Base-by-base conservation (phyloP, 306 rosid genomes). In the Vigna radiata region DNA sequence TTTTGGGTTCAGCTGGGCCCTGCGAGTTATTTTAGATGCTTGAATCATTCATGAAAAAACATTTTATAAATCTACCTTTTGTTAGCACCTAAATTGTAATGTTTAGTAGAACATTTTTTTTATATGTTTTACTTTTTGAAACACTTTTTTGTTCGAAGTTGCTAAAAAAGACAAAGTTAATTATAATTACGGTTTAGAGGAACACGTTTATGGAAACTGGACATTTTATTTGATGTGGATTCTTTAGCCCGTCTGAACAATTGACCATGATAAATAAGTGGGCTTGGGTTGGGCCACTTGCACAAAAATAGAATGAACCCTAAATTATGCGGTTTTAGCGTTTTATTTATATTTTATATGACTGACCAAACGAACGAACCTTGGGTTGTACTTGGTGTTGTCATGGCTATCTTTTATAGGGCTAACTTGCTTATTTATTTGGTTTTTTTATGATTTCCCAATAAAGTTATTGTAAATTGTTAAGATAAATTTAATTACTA, bases 41-140 rank as follows among this genome's bases (percentile, higher is more conserved):
- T 29, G 43, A 53, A 18, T 53, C 12, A 63, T 70, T 61, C 43
- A 72, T 72, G 58, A 29, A 53, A 56, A 29, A 53, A 56, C 18
- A 63, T 41, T 6, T 79, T 33, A 39, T 65, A 44, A 33, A 47
- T 80, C 44, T 21, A 44, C 27, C 47, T 31, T 61, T 44, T 21
- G 5, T 13, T 13, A 46, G 48, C 63, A 12, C 16, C 47, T 29
- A 33, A 7, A 31, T 15, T 73, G 46, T 46, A 64, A 43, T 73
- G 16, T 9, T 44, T 41, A 18, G 76, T 2, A 19, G n/a, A 79
- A 18, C 37, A 7, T 15, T 13, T 6, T 8, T 7, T 31, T 21
- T 21, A 21, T 21, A 15, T 8, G 1, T 5, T 7, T 31, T 61
- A 7, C 6, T 8, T 37, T 36, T 36, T 8, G 2, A 43, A 19